Conservation (phyloP, 139 green algal genomes). For the Yamagishiella unicocca region DNA sequence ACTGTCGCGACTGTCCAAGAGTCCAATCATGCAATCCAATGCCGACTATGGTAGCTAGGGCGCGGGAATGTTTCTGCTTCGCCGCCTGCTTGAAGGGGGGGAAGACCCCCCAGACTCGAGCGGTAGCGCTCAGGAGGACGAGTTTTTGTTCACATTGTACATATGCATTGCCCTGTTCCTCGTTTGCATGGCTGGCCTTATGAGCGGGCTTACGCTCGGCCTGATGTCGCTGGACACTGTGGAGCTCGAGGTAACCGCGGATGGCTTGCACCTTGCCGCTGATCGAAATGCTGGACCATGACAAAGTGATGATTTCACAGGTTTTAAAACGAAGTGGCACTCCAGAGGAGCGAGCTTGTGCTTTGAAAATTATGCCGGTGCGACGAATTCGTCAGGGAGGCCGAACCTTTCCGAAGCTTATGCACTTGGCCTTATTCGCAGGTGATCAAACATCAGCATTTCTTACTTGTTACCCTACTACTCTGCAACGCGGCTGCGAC, state of each 20-base stretch:
- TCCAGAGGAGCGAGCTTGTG: constrained; percentile 62
- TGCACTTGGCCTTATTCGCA: constrained; percentile 1
- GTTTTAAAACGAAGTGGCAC: constrained; percentile 77
- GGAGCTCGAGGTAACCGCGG: constrained; percentile 73
- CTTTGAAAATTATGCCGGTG: constrained; percentile 56
- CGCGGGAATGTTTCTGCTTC: neutral
- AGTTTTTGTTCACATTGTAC: constrained; percentile 50
- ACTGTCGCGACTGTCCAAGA: no score
- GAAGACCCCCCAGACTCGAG: neutral
- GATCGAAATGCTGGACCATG: neutral
- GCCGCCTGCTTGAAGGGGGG: neutral
- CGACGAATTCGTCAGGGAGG: neutral
- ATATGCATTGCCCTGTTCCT: constrained; percentile 52
- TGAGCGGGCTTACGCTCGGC: constrained; percentile 82
- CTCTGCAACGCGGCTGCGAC: constrained; percentile 78
- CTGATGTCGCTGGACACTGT: constrained; percentile 77
- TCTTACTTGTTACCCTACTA: constrained; percentile 78
- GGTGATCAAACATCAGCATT: constrained; percentile 71
- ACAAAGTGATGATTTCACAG: constrained; percentile 47
- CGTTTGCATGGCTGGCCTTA: constrained; percentile 70
- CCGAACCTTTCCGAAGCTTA: neutral
- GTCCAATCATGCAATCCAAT: no score
- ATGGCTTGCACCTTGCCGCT: neutral
- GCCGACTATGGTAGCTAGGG: no score
- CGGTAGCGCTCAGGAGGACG: neutral